phyloP scores from a whole-genome alignment of 768 basidiomycete species.

The Pholiota microspora region DNA sequence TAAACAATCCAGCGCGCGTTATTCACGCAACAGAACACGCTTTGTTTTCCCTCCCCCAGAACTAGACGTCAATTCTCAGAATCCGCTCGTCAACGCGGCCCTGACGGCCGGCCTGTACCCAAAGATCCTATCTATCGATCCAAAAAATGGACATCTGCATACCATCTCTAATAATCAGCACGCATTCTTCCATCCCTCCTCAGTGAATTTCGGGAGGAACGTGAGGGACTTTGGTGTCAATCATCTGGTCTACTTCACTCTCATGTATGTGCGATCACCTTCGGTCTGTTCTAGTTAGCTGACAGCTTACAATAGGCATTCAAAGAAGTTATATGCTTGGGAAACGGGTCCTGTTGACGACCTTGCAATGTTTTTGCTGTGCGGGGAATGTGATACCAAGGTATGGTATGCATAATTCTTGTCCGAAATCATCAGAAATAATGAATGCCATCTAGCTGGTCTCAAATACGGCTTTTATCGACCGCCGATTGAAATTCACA shows the following conservation, averaged over 20 bases:
- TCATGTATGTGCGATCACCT: constrained; percentile 56
- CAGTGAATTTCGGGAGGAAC: constrained; percentile 79
- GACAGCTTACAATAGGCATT: constrained; percentile 61
- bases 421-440: not conserved
- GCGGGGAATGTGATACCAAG: constrained; percentile 90
- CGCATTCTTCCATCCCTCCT: constrained; percentile 85
- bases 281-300: not conserved
- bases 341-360: constrained; percentile 91
- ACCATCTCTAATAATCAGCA: constrained; percentile 82
- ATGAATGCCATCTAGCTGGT: constrained; percentile 47
- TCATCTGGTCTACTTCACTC: constrained; percentile 81
- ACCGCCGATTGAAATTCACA: constrained; percentile 81
- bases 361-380: constrained; percentile 74
- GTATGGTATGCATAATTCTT: constrained; percentile 27
- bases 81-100: constrained; percentile 70
- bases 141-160: constrained; percentile 56
- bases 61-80: constrained; percentile 66
- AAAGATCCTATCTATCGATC: constrained; percentile 78
- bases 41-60: constrained; percentile 76
- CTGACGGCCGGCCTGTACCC: constrained; percentile 88
- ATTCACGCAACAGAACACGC: constrained; percentile 68
- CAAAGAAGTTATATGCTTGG: constrained; percentile 91
- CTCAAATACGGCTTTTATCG: constrained; percentile 70
- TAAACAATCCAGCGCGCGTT: constrained; percentile 60
- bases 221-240: constrained; percentile 70